Base-by-base conservation (phyloP, 805 yeast genomes). In the Diddensiella caesifluorescens region DNA sequence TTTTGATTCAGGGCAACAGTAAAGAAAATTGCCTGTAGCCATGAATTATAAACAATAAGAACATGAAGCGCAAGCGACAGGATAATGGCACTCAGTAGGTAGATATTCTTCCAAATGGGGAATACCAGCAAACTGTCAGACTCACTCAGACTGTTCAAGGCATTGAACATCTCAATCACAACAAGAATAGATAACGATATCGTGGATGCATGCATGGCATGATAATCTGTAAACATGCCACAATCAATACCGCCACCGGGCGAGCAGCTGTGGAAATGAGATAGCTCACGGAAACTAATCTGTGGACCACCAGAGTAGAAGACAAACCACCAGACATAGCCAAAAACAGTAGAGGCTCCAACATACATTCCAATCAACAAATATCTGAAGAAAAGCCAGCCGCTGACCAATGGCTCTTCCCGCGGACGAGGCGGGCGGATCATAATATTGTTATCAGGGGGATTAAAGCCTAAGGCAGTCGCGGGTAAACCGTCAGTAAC, bases 401-500 rank as follows among this genome's bases (percentile, higher is more conserved):
- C 46, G 42, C 63, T 58, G 7, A 66, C 67, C 23, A 66, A 41
- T 2, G 69, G 68, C 38, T 66, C 71, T 36, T 63, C 58, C 21
- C 55, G 55, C 1, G 65, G 56, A 28, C 65, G 60, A 16, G 70
- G 71, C n/a, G 57, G 59, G 27, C 65, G 54, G 2, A 52, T 47
- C 71, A 66, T 66, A 42, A 61, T 62, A 28, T 57, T 62, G 38
- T 55, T 46, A 39, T 65, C 70, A 5, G 70, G 67, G 3, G 71
- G 71, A 41, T 66, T 67, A 55, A 66, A 66, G 7, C 79, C 79
- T 48, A 75, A 63, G 0, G 79, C 80, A 61, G 77, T 74, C 20
- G 79, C 79, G 36, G 80, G 80, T 56, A 75, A 64, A 38, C 79
- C 77, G 38, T 76, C 76, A 13, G 80, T 75, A 13, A 75, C 76